Conservation (phyloP, 179 eudicot genomes). For the Camellia oleifera region DNA sequence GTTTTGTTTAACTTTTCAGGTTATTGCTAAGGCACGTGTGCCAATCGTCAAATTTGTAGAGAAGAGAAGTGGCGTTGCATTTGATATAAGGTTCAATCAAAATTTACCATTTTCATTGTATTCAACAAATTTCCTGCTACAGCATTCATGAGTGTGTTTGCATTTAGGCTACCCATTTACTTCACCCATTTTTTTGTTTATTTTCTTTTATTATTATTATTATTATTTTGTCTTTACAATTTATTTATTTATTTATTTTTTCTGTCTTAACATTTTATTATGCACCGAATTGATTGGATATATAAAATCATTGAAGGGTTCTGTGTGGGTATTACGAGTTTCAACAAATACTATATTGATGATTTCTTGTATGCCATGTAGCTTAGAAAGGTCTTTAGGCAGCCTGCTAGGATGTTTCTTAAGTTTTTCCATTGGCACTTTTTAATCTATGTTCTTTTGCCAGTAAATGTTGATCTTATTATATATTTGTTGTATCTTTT, state of each 20-base stretch:
- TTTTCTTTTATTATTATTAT: neutral
- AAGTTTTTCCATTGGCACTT: neutral
- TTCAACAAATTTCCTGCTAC: neutral
- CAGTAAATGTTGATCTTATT: conserved; percentile 3
- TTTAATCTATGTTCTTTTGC: neutral
- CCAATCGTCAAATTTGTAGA: conserved; percentile 96
- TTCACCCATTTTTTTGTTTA: neutral
- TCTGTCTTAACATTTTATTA: neutral
- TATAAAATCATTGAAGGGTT: neutral
- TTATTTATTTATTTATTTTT: neutral
- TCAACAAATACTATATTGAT: neutral
- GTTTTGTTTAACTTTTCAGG: conserved; percentile 40
- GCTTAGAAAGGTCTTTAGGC: neutral
- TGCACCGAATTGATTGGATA: neutral
- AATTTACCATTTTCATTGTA: neutral
- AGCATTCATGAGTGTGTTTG: neutral
- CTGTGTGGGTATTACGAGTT: neutral
- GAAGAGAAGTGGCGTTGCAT: conserved; percentile 73
- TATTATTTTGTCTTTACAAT: neutral
- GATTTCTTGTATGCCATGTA: neutral
- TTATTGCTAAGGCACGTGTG: conserved; percentile 90
- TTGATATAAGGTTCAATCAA: conserved; percentile 77
- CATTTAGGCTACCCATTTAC: neutral
- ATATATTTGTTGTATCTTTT: conserved; percentile 10
- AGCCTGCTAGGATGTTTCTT: neutral